A percentile compares a stretch with the other conserved stretches of the same genome.
These are phyloP conservation scores for Calonectria honghensis DNA, from an alignment of 2,329 filamentous ascomycete species.

Conservation along the genomic window DNA sequence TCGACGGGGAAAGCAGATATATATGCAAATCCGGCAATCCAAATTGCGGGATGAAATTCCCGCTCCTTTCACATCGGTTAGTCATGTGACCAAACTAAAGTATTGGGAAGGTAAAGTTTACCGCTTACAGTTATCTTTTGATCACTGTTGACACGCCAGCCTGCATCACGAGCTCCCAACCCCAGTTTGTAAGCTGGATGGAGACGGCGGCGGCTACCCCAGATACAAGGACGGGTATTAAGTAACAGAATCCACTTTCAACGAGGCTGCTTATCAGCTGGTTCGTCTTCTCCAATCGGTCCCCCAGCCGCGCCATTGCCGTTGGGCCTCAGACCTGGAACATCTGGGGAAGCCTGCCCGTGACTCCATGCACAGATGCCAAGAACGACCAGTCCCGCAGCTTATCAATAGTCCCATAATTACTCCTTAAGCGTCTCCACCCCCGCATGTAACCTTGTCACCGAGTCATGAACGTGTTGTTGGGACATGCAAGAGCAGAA, in stretches of 20 bases:
- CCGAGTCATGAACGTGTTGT: neutral
- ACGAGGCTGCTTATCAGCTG: neutral
- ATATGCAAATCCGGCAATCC: neutral
- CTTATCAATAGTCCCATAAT: slow-evolving; percentile 9
- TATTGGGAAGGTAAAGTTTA: neutral
- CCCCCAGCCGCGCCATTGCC: neutral
- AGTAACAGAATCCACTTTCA: slow-evolving; percentile 16
- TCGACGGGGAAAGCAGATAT: neutral
- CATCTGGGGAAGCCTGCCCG: slow-evolving; percentile 3
- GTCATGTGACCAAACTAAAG: neutral
- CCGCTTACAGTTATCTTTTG: neutral
- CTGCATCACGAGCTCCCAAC: neutral
- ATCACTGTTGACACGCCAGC: neutral
- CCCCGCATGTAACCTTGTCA: slow-evolving; percentile 4
- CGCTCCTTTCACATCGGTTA: neutral
- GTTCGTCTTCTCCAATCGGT: neutral
- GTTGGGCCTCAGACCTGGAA: slow-evolving; percentile 4
- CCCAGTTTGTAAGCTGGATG: slow-evolving; percentile 12
- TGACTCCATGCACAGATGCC: slow-evolving; percentile 4
- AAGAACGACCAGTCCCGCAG: neutral
- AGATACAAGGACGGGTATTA: slow-evolving; percentile 9
- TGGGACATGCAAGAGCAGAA: too few relatives aligned
- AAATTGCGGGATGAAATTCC: neutral
- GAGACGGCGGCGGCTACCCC: slow-evolving; percentile 5
- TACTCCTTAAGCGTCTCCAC: slow-evolving; percentile 6